These are phyloP conservation scores for Phytomonas francai DNA, from an alignment of 208 protist species.

Conservation along the genomic window DNA sequence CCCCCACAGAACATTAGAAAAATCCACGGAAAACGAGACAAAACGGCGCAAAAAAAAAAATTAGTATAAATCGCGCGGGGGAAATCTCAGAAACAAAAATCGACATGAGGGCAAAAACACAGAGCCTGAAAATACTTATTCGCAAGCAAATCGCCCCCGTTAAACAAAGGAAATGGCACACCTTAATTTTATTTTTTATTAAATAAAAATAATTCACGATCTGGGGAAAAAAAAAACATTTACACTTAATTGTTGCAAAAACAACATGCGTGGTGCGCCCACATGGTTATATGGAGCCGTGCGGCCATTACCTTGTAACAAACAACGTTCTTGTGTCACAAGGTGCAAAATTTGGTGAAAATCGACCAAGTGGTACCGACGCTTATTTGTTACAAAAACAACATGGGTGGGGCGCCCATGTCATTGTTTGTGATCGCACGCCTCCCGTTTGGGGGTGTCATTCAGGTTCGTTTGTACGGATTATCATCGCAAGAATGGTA, in stretches of 20 bases:
- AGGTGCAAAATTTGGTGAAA: too few species aligned
- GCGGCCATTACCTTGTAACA: too few species aligned
- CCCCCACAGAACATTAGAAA: not conserved
- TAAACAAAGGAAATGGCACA: not conserved
- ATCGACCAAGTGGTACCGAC: too few species aligned
- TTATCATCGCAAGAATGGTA: too few species aligned
- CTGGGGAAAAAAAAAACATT: conserved; percentile 8
- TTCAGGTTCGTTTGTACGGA: too few species aligned
- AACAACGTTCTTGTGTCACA: too few species aligned
- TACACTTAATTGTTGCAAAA: too few species aligned
- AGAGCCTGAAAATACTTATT: conserved; percentile 1
- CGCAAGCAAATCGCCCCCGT: not conserved
- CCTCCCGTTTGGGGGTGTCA: too few species aligned
- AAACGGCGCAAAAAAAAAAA: conserved; percentile 8
- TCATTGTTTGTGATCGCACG: not conserved
- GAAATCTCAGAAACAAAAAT: conserved; percentile 1
- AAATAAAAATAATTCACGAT: not conserved
- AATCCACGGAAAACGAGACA: not conserved
- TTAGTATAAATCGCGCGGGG: not conserved
- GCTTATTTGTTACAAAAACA: too few species aligned
- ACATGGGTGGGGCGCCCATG: too few species aligned
- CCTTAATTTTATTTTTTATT: not conserved
- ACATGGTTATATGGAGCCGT: too few species aligned
- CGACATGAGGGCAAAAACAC: conserved; percentile 4
- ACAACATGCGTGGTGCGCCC: too few species aligned